Evolutionary conservation across 352 stramenopile genomes (phyloP), one percentile per base, ranked within the genome.

Genomic region (Pythium dissimile): DNA sequence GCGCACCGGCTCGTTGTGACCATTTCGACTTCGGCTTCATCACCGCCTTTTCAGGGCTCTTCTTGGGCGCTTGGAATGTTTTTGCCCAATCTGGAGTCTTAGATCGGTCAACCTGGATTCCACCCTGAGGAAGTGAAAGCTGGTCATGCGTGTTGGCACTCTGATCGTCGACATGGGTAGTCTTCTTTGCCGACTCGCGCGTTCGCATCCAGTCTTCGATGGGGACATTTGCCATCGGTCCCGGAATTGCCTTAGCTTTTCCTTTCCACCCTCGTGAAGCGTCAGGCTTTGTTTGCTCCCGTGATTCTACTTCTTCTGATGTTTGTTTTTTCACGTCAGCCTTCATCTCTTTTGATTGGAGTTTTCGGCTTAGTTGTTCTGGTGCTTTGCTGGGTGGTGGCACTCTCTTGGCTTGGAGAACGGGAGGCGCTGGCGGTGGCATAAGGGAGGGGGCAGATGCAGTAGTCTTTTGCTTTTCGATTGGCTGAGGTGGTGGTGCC

Each of bases 121-220:
- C 31, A 13, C 41, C 48, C 20, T 46, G n/a, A 16, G 27, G 6
- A 9, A 21, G 20, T 13, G 21, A 20, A 13, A 38, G 7, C 2
- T 12, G 3, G 1, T 8, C 6, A 2, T n/a, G 8, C 30, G 37
- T 13, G 18, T 15, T 23, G n/a, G 12, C 18, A 15, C 44, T 32
- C 7, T 69, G 55, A 21, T 69, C 57, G n/a, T 42, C 31, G 2
- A 79, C 60, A 28, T 65, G 20, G n/a, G 77, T 58, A 4, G 75
- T 75, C 34, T 70, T 72, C 54, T 76, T 87, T 20, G 76, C 76
- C 5, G 72, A 75, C 11, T 71, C 56, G n/a, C 75, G 75, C 9
- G 79, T 92, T 31, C 67, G 47, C 79, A 92, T 92, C 81, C 81
- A 92, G 1, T 87, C 72, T 37, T 88, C 81, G 60, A 88, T 85